Evolutionary conservation across 176 grass and related monocot genomes (phyloP).

Genomic region (Juncus effusus): DNA sequence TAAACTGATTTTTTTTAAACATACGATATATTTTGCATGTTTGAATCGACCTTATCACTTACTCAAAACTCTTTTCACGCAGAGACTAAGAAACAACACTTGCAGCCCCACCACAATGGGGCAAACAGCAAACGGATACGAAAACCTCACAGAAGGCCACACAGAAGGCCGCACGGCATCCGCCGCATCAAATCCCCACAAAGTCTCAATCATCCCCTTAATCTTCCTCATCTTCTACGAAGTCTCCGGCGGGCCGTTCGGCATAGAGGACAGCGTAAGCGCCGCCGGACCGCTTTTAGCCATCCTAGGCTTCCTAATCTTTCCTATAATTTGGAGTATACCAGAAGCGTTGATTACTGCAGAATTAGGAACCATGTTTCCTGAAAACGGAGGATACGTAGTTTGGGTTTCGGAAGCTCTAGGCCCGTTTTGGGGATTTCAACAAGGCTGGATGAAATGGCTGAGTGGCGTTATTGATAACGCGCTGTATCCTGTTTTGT

Average conservation of each 20-base stretch:
- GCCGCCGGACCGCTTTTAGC: slow-evolving; percentile 77
- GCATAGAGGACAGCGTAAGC: slow-evolving; percentile 60
- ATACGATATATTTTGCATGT: not conserved
- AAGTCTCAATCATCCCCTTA: slow-evolving; percentile 55
- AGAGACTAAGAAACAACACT: slow-evolving; percentile 39
- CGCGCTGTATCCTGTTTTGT: slow-evolving; percentile 82
- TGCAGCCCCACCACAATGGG: slow-evolving; percentile 28
- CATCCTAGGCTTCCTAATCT: slow-evolving; percentile 70
- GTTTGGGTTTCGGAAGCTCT: slow-evolving; percentile 84
- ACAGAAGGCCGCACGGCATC: not conserved
- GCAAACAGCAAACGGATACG: slow-evolving; percentile 32
- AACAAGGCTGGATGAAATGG: slow-evolving; percentile 97
- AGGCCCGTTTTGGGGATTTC: slow-evolving; percentile 88
- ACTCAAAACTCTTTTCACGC: slow-evolving; percentile 3
- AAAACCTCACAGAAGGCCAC: slow-evolving; percentile 20
- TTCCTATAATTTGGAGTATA: slow-evolving; percentile 81
- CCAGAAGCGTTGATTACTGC: slow-evolving; percentile 85
- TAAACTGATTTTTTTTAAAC: too few relatives aligned
- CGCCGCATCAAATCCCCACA: slow-evolving; percentile 17
- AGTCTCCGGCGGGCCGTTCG: slow-evolving; percentile 77
- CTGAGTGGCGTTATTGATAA: slow-evolving; percentile 87
- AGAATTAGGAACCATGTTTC: slow-evolving; percentile 95
- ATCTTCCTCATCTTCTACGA: slow-evolving; percentile 92
- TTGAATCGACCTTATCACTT: not conserved
- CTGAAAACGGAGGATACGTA: slow-evolving; percentile 82